Evolutionary conservation across 768 basidiomycete species (phyloP).

Genomic region (Tulasnella sp.): DNA sequence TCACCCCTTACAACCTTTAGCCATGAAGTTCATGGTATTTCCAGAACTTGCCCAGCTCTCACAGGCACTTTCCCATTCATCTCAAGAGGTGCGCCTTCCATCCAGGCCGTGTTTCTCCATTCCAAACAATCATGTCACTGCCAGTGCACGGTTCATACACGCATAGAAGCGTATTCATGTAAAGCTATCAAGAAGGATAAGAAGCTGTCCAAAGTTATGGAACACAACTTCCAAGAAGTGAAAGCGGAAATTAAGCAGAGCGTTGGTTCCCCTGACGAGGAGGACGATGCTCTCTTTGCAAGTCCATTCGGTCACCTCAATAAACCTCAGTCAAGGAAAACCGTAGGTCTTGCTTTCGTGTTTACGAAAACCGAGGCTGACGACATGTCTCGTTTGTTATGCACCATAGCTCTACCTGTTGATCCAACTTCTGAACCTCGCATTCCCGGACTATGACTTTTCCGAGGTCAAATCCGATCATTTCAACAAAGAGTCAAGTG

Average conservation of each 20-base stretch:
- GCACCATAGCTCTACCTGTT: constrained; percentile 59
- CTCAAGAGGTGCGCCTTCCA: constrained; percentile 39
- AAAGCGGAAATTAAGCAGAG: constrained; percentile 43
- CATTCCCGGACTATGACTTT: constrained; percentile 97
- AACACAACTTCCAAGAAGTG: constrained; percentile 72
- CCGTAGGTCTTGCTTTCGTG: constrained; percentile 24
- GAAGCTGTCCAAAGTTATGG: constrained; percentile 87
- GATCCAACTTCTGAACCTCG: constrained; percentile 92
- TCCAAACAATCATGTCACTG: not conserved
- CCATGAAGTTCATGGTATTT: constrained; percentile 86
- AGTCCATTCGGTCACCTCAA: constrained; percentile 84
- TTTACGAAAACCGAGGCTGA: not conserved
- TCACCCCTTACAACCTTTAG: not conserved
- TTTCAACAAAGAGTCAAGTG: constrained; percentile 63
- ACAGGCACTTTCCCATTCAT: constrained; percentile 69
- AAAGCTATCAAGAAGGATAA: constrained; percentile 97
- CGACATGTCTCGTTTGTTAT: not conserved
- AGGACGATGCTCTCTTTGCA: constrained; percentile 24
- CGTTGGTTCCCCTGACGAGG: constrained; percentile 61
- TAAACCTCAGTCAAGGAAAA: constrained; percentile 75
- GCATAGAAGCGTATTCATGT: constrained; percentile 94
- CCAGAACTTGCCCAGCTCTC: constrained; percentile 69
- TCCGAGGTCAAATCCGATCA: constrained; percentile 81
- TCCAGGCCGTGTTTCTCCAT: no score
- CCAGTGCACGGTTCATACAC: constrained; percentile 67